phyloP scores from a whole-genome alignment of 78 protist species.

The Dictyostelium capitatum region DNA sequence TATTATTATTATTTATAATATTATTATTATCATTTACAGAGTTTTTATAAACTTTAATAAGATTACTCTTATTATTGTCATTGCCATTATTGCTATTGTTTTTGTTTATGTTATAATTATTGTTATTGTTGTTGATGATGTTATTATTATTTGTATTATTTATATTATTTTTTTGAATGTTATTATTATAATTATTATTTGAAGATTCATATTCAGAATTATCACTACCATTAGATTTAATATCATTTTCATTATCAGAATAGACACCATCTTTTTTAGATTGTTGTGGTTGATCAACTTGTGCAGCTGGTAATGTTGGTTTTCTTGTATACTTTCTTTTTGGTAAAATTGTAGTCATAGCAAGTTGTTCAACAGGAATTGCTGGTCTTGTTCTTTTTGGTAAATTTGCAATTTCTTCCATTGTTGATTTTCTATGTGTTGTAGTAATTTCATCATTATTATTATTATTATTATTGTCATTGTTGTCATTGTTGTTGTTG shows the following conservation, averaged over 20 bases:
- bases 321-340: constrained; percentile 1
- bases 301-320: not conserved
- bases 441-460: not conserved
- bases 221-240: not conserved
- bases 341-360: not conserved
- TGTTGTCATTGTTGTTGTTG: no score
- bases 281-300: no score
- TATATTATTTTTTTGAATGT: no score
- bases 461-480: not conserved
- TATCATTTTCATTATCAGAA: not conserved
- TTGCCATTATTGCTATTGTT: no score
- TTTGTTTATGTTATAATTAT: no score
- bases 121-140: no score
- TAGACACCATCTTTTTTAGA: no score
- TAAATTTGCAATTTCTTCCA: not conserved
- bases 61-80: no score
- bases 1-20: no score
- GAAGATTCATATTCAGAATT: not conserved
- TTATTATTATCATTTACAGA: no score
- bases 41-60: no score
- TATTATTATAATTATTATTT: not conserved
- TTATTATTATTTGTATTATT: no score
- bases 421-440: not conserved
- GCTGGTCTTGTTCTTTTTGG: not conserved
- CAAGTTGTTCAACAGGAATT: not conserved